These are phyloP conservation scores for Waitea zeae DNA, from an alignment of 1,284 basidiomycete genomes.

Conservation along the genomic window DNA sequence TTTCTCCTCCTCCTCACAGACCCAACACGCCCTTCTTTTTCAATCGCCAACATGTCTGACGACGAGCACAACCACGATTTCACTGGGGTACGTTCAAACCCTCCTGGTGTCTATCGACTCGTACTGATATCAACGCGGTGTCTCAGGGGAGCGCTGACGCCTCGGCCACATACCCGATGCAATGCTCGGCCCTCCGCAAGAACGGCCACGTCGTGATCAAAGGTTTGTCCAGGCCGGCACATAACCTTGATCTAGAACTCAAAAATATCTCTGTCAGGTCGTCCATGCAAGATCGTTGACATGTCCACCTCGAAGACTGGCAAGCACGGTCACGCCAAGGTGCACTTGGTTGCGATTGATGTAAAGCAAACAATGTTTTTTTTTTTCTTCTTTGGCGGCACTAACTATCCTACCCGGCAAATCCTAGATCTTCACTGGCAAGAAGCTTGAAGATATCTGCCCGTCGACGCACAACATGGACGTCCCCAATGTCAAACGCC, in stretches of 20 bases:
- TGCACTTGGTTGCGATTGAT: slow-evolving; percentile 94
- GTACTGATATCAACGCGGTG: slow-evolving; percentile 2
- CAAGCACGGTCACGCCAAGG: slow-evolving; percentile 99
- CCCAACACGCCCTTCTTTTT: slow-evolving; percentile 10
- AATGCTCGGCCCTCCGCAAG: slow-evolving; percentile 94
- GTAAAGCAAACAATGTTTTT: slow-evolving; percentile 29
- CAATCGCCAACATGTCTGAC: slow-evolving; percentile 57
- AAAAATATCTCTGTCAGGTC: slow-evolving; percentile 26
- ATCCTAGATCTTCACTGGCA: slow-evolving; percentile 84
- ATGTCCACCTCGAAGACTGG: slow-evolving; percentile 99
- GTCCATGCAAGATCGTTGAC: slow-evolving; percentile 98
- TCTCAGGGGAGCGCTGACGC: slow-evolving; percentile 63
- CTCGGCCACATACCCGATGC: slow-evolving; percentile 83
- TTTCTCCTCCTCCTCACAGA: slow-evolving; percentile 8
- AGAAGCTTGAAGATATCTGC: slow-evolving; percentile 96
- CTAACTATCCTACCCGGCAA: slow-evolving; percentile 2
- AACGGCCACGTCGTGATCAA: slow-evolving; percentile 98
- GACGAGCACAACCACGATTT: slow-evolving; percentile 89
- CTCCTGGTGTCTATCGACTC: slow-evolving; percentile 6
- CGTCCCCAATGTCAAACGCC: slow-evolving; percentile 86
- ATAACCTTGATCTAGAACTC: background rate
- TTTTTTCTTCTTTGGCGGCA: slow-evolving; percentile 4
- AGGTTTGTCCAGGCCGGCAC: slow-evolving; percentile 20
- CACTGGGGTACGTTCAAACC: slow-evolving; percentile 38
- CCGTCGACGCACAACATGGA: slow-evolving; percentile 99